Conservation (phyloP, 2,329 filamentous ascomycete species). For the Hypoxylon sp. region DNA sequence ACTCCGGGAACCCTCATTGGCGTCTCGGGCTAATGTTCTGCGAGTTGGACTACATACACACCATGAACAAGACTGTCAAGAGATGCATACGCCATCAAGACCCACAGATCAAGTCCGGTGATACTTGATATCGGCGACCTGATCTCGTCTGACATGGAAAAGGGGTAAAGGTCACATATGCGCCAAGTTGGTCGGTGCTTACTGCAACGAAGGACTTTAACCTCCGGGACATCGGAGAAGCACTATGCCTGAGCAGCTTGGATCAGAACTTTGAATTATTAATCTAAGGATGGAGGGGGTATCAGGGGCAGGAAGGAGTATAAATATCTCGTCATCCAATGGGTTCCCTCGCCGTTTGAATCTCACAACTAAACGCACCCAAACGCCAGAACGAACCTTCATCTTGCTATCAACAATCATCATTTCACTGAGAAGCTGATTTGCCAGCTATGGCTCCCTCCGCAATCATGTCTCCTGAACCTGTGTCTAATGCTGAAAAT, state of each 20-base stretch:
- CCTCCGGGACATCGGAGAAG: constrained; percentile 5
- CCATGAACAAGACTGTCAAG: constrained; percentile 10
- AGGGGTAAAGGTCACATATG: constrained; percentile 32
- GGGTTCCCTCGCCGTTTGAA: background rate
- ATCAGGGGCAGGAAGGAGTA: constrained; percentile 4
- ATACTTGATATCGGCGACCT: constrained; percentile 19
- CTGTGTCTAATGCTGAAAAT: constrained; percentile 41
- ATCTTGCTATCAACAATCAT: background rate
- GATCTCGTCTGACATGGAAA: constrained; percentile 5
- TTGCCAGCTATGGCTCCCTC: constrained; percentile 29
- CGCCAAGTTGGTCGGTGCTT: constrained; percentile 36
- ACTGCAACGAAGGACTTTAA: constrained; percentile 32
- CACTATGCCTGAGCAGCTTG: background rate
- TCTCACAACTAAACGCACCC: background rate
- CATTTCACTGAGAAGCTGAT: background rate
- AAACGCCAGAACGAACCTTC: background rate
- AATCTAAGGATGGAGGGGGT: background rate
- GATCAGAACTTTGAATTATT: background rate
- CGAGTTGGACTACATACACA: constrained; percentile 2
- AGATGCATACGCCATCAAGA: constrained; percentile 16
- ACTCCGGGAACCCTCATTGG: constrained; percentile 5
- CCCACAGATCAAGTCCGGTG: constrained; percentile 23
- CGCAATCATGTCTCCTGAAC: constrained; percentile 23
- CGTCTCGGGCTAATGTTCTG: background rate
- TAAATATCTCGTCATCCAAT: constrained; percentile 21